These are phyloP conservation scores for Aspergillus avenaceus DNA, from an alignment of 495 filamentous ascomycete species.

Conservation along the genomic window DNA sequence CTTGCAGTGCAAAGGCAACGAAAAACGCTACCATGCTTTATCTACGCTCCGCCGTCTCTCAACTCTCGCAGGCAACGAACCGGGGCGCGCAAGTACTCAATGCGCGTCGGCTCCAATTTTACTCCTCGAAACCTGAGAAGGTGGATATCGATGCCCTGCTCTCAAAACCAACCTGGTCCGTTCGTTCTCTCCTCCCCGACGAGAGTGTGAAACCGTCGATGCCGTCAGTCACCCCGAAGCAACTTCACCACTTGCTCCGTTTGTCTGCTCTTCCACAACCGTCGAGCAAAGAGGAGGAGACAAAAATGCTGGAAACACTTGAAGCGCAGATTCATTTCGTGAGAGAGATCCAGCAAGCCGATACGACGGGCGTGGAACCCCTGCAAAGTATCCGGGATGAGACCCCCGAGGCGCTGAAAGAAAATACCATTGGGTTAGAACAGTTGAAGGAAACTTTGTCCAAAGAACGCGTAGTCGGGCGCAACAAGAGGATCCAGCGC, in stretches of 20 bases:
- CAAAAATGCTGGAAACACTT: slow-evolving; percentile 65
- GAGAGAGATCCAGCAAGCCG: slow-evolving; percentile 71
- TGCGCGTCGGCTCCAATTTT: slow-evolving; percentile 12
- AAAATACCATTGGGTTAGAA: slow-evolving; percentile 50
- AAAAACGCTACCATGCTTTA: slow-evolving; percentile 4
- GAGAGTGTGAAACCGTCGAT: slow-evolving; percentile 23
- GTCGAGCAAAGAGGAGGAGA: slow-evolving; percentile 50
- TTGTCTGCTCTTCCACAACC: slow-evolving; percentile 85
- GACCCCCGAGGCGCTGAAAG: slow-evolving; percentile 49
- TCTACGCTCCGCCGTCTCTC: slow-evolving; percentile 14
- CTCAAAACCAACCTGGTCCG: slow-evolving; percentile 77
- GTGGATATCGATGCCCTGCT: slow-evolving; percentile 54
- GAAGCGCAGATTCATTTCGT: slow-evolving; percentile 88
- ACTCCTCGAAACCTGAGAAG: slow-evolving; percentile 24
- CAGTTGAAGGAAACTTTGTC: slow-evolving; percentile 47
- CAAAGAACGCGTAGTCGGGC: slow-evolving; percentile 51
- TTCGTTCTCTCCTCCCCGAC: slow-evolving; percentile 67
- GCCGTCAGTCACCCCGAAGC: slow-evolving; percentile 42
- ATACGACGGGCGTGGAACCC: slow-evolving; percentile 68
- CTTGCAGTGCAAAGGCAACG: no score
- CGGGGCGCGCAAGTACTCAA: slow-evolving; percentile 6
- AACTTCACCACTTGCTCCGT: slow-evolving; percentile 80
- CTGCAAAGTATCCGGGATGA: slow-evolving; percentile 81
- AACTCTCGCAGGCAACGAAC: slow-evolving; percentile 14
- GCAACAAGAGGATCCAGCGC: slow-evolving; percentile 42